Evolutionary conservation across 768 basidiomycete genomes (phyloP).

Genomic region (Phanerodontia chrysosporium): DNA sequence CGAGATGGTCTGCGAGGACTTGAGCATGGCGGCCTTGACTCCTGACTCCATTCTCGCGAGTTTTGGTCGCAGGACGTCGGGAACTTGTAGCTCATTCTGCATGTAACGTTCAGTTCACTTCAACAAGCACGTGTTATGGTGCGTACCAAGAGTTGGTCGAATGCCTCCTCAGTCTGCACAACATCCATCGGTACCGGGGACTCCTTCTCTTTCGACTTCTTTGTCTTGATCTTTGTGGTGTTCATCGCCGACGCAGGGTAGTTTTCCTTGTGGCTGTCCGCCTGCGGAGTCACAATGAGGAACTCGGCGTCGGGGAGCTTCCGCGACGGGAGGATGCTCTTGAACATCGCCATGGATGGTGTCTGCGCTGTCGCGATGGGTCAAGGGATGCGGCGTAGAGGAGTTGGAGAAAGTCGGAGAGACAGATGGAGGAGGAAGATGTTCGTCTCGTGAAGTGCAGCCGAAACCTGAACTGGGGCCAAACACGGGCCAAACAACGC

Average conservation of each 20-base stretch:
- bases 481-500: conserved; percentile 12
- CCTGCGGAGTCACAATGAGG: conserved; percentile 55
- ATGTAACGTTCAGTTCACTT: background rate
- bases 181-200: conserved; percentile 25
- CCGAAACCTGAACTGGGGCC: conserved; percentile 10
- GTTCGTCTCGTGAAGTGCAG: background rate
- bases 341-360: conserved; percentile 56
- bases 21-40: conserved; percentile 90
- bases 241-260: conserved; percentile 31
- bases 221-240: conserved; percentile 29
- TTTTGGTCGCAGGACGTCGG: conserved; percentile 70
- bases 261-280: conserved; percentile 65
- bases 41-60: conserved; percentile 76
- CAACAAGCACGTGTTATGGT: background rate
- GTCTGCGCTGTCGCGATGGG: background rate
- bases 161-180: conserved; percentile 58
- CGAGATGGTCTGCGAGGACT: conserved; percentile 70
- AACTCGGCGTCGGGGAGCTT: conserved; percentile 66
- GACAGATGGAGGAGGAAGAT: background rate
- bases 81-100: conserved; percentile 89
- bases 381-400: background rate
- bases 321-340: conserved; percentile 70
- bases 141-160: conserved; percentile 76
- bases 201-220: conserved; percentile 39
- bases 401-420: background rate